phyloP scores from a whole-genome alignment of 2,329 filamentous ascomycete genomes.

The Paraphaeosphaeria minitans region DNA sequence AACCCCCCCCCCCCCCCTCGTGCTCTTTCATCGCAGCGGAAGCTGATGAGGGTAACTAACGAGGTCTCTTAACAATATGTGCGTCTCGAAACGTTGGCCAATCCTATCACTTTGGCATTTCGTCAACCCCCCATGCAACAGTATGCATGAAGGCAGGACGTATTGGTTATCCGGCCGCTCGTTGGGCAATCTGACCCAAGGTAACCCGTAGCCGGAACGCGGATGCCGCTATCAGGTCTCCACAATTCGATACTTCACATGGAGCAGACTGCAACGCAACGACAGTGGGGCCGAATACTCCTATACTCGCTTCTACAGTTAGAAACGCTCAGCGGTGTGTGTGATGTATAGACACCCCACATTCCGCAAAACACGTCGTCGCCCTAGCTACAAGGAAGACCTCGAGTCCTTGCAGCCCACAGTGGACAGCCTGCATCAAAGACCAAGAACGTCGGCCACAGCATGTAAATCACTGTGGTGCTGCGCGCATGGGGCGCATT shows the following conservation, averaged over 20 bases:
- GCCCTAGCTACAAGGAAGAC: not conserved
- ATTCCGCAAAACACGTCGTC: not conserved
- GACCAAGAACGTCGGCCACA: slow-evolving; percentile 26
- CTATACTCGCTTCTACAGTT: not conserved
- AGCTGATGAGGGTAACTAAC: slow-evolving; percentile 15
- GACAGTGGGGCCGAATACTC: not conserved
- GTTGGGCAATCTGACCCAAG: not conserved
- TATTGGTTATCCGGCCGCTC: not conserved
- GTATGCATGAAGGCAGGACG: slow-evolving; percentile 5
- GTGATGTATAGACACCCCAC: not conserved
- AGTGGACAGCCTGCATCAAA: slow-evolving; percentile 16
- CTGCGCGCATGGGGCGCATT: slow-evolving; percentile 23
- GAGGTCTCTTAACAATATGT: slow-evolving; percentile 17
- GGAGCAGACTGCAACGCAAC: not conserved
- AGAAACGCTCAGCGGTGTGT: not conserved
- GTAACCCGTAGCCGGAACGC: not conserved
- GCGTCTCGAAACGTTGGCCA: slow-evolving; percentile 10
- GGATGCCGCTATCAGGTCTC: not conserved
- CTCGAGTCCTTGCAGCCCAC: slow-evolving; percentile 2
- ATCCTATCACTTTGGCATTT: slow-evolving; percentile 5
- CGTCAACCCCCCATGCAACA: slow-evolving; percentile 12
- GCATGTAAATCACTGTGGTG: slow-evolving; percentile 22
- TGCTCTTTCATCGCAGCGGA: not conserved
- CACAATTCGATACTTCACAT: not conserved
- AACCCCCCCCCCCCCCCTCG: not conserved